phyloP scores from a whole-genome alignment of 139 green algal genomes.

The Tetradesmus obliquus region DNA sequence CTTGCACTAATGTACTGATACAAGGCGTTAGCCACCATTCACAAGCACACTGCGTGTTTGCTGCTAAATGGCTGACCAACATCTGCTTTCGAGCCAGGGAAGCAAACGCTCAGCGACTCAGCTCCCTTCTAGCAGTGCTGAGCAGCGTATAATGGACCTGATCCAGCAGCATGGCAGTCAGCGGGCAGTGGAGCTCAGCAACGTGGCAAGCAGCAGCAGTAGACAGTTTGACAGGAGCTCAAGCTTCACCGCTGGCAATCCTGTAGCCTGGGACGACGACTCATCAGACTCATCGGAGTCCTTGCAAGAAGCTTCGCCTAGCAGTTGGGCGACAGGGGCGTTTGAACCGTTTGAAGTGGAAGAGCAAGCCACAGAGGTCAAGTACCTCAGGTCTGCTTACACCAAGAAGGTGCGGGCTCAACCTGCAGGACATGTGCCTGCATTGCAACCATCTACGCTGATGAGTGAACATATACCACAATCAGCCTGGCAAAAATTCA shows the following conservation, averaged over 20 bases:
- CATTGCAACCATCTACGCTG: too few species aligned
- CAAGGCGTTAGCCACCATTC: neutral
- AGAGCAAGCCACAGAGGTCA: constrained; percentile 38
- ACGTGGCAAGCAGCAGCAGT: constrained; percentile 13
- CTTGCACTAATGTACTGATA: neutral
- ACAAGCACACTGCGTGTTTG: neutral
- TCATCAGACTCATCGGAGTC: constrained; percentile 25
- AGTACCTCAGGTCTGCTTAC: neutral
- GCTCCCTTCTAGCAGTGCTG: neutral
- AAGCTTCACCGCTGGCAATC: neutral
- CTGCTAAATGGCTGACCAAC: neutral
- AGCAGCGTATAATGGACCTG: neutral
- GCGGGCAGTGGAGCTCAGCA: constrained; percentile 23
- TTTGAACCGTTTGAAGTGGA: constrained; percentile 44
- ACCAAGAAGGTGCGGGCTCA: constrained; percentile 36
- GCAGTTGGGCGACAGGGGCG: constrained; percentile 7
- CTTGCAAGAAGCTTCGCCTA: neutral
- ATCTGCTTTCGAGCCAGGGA: neutral
- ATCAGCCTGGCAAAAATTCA: neutral
- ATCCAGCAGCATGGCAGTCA: neutral
- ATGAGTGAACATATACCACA: neutral
- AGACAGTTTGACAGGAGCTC: constrained; percentile 1
- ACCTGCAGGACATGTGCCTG: neutral
- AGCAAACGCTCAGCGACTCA: neutral
- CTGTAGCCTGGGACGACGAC: neutral